Base-by-base conservation (phyloP, 129 eudicot genomes). In the Centella asiatica region DNA sequence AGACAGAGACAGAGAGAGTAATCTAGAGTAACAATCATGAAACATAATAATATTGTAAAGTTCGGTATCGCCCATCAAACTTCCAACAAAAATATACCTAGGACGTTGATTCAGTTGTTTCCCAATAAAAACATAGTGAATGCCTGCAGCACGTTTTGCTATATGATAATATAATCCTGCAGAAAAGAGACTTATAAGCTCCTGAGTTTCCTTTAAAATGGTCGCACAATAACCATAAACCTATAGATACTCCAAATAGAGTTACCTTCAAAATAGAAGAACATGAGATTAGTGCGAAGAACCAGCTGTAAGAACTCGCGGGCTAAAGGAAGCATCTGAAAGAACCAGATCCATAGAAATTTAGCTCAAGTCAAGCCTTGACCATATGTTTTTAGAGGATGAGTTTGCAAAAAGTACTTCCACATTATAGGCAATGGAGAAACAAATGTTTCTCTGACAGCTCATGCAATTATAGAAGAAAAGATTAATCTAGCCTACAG, bases 61-160 rank as follows among this genome's bases (percentile, higher is more conserved):
- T n/a, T 9, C 33, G 25, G 20, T 55, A 19, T 19, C 26, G 18
- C 45, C 1, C 20, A 57, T 32, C 45, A 57, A 57, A 34, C 46
- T 33, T 57, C 61, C 58, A 52, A 29, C 14, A 14, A 26, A 27
- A 57, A 68, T 57, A 57, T 76, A 93, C 99, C 99, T 88, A 37
- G 99, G 99, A 14, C 99, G 82, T 75, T 88, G 99, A 64, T 78
- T 85, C 76, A 78, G 76, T 14, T 87, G 87, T 69, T 93, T 93
- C 53, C 96, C 96, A 63, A 88, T 88, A 66, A 87, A 93, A 44
- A 84, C 89, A 72, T 93, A 93, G 52, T 89, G 99, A 61, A 93
- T 93, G 49, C 99, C 99, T 60, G 99, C 84, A 67, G 95, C 92
- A 47, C 99, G 99, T 66, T 93, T 93, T 59, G 99, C 88, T 68